These are phyloP conservation scores for Saccharomyces hybrid DNA, from an alignment of 1,139 yeast species.

Conservation along the genomic window DNA sequence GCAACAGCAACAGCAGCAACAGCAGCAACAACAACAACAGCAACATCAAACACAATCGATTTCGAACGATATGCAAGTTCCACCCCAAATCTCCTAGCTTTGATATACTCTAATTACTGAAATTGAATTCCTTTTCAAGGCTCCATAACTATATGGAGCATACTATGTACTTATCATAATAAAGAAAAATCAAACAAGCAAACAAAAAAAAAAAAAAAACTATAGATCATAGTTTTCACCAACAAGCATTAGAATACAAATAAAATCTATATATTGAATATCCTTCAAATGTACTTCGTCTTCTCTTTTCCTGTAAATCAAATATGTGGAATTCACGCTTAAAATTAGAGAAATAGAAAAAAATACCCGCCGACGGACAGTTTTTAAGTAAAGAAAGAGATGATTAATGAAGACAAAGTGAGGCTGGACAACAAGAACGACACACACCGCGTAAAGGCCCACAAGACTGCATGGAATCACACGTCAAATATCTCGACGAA, in stretches of 20 bases:
- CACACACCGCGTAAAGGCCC: neutral
- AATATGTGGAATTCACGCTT: too few species aligned
- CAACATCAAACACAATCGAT: constrained; percentile 3
- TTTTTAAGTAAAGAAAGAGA: neutral
- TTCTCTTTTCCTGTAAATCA: too few species aligned
- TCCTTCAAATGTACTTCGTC: too few species aligned
- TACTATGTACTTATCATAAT: neutral
- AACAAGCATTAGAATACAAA: neutral
- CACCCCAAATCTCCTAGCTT: neutral
- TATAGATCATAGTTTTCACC: neutral
- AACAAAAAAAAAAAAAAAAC: neutral
- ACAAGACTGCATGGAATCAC: constrained; percentile 19
- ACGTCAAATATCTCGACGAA: constrained; percentile 27
- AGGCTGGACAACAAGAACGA: neutral
- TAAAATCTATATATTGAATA: neutral
- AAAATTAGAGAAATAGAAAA: too few species aligned
- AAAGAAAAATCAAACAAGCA: neutral
- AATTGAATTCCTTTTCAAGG: neutral
- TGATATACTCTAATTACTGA: neutral
- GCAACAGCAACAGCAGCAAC: constrained; percentile 21
- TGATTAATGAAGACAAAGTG: neutral
- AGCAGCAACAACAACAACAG: constrained; percentile 14
- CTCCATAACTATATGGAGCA: neutral
- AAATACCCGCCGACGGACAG: neutral
- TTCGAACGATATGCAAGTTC: neutral